Conservation (phyloP, 306 rosid genomes). For the Corylus heterophylla region DNA sequence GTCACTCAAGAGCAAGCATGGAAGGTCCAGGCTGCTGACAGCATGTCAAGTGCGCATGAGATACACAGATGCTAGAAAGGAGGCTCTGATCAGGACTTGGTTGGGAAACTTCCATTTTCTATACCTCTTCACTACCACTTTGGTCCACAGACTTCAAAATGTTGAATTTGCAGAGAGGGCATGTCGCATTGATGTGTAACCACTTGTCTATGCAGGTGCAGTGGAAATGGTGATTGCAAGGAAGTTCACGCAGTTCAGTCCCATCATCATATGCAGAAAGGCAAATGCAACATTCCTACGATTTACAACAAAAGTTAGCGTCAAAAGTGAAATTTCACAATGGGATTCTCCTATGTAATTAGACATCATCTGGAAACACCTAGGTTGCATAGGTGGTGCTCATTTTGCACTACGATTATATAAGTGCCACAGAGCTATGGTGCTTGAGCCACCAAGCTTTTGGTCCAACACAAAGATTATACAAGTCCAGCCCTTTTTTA, state of each 20-base stretch:
- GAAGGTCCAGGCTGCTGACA: neutral
- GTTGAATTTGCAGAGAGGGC: slow-evolving; percentile 93
- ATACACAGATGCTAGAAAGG: neutral
- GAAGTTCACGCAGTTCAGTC: slow-evolving; percentile 73
- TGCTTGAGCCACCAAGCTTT: neutral
- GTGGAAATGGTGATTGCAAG: slow-evolving; percentile 86
- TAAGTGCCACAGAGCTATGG: neutral
- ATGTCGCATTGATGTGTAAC: slow-evolving; percentile 70
- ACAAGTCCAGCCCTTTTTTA: neutral
- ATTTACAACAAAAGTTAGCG: slow-evolving; percentile 25
- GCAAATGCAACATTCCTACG: slow-evolving; percentile 87
- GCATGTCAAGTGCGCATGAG: neutral
- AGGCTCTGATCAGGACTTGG: neutral
- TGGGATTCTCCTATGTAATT: too few relatives aligned
- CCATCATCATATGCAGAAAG: slow-evolving; percentile 66
- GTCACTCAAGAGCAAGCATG: slow-evolving; percentile 10
- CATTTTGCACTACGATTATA: neutral
- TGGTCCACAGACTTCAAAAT: slow-evolving; percentile 44
- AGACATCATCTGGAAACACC: too few relatives aligned
- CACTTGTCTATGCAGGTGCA: slow-evolving; percentile 87
- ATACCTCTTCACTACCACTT: slow-evolving; percentile 40
- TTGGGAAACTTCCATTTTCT: neutral
- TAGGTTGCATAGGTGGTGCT: neutral
- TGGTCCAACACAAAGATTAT: neutral
- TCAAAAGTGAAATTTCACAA: slow-evolving; percentile 13